These are phyloP conservation scores for Coemansia sp. DNA, from an alignment of 192 early-diverging fungal species.

Conservation along the genomic window DNA sequence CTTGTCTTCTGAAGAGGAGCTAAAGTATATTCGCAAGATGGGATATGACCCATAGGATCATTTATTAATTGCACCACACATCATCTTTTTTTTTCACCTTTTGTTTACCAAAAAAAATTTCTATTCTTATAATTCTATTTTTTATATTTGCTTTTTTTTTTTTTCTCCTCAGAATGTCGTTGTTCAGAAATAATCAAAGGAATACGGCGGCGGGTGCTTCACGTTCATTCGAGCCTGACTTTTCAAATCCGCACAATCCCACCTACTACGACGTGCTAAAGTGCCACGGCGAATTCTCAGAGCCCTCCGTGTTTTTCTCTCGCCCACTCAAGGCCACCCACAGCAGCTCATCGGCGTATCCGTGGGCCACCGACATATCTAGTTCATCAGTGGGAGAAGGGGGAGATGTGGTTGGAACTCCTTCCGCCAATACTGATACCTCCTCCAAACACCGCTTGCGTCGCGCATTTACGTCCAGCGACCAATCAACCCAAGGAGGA, in stretches of 20 bases:
- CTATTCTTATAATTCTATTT: too few species aligned
- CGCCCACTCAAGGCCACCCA: slow-evolving; percentile 31
- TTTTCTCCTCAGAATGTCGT: slow-evolving; percentile 10
- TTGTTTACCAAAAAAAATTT: slow-evolving; percentile 11
- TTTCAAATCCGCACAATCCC: too few species aligned
- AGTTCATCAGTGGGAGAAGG: too few species aligned
- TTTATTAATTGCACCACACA: slow-evolving; percentile 1
- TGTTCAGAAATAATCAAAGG: slow-evolving; percentile 15
- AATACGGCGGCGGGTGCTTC: not conserved
- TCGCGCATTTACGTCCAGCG: slow-evolving; percentile 5
- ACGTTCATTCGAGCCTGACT: not conserved
- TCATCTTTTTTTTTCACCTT: not conserved
- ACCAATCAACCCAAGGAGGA: not conserved
- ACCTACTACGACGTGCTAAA: slow-evolving; percentile 56
- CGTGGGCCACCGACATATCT: slow-evolving; percentile 37
- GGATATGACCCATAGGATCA: slow-evolving; percentile 39
- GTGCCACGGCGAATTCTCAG: slow-evolving; percentile 38
- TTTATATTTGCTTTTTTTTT: not conserved
- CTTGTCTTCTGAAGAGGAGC: slow-evolving; percentile 47
- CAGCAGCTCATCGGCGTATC: slow-evolving; percentile 10
- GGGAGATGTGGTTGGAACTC: too few species aligned
- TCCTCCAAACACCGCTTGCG: slow-evolving; percentile 38
- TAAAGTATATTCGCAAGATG: slow-evolving; percentile 54
- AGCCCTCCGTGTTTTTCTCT: slow-evolving; percentile 33
- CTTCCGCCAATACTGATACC: too few species aligned